A percentile compares a stretch with the other conserved stretches of the same genome.
These are phyloP conservation scores for Geoglossum glabrum DNA, from an alignment of 495 filamentous ascomycete genomes.

Conservation along the genomic window DNA sequence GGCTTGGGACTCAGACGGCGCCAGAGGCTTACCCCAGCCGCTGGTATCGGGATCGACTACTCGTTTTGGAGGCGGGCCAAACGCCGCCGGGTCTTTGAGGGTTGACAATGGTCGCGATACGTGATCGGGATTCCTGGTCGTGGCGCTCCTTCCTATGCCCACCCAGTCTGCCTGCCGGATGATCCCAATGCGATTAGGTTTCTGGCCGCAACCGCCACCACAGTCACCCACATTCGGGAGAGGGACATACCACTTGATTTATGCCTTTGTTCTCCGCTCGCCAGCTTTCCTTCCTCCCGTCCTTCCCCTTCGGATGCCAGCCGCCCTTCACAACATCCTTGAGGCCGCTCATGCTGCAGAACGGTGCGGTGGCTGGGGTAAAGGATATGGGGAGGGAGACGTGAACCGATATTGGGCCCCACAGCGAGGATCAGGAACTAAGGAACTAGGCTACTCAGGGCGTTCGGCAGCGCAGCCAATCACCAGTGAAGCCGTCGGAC, in stretches of 20 bases:
- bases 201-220: not conserved
- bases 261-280: conserved; percentile 15
- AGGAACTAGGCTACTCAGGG: not conserved
- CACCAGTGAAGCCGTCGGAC: not conserved
- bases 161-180: conserved; percentile 16
- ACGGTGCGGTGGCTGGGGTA: not conserved
- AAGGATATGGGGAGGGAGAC: not conserved
- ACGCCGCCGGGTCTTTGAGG: conserved; percentile 63
- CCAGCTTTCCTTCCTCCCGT: conserved; percentile 8
- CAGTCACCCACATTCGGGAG: not conserved
- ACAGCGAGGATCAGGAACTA: no score
- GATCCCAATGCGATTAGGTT: not conserved
- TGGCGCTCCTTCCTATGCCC: conserved; percentile 25
- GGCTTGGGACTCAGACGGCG: conserved; percentile 22
- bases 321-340: conserved; percentile 24
- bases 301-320: conserved; percentile 25
- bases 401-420: not conserved
- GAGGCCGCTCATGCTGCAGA: conserved; percentile 14
- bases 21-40: no score
- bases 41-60: no score
- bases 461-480: not conserved
- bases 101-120: conserved; percentile 50
- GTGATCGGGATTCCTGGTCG: conserved; percentile 23
- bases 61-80: conserved; percentile 65
- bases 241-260: conserved; percentile 20